Evolutionary conservation across 1,139 yeast genomes (phyloP), one percentile per base, ranked within the genome.

Genomic region (Saccharomyces hybrid): DNA sequence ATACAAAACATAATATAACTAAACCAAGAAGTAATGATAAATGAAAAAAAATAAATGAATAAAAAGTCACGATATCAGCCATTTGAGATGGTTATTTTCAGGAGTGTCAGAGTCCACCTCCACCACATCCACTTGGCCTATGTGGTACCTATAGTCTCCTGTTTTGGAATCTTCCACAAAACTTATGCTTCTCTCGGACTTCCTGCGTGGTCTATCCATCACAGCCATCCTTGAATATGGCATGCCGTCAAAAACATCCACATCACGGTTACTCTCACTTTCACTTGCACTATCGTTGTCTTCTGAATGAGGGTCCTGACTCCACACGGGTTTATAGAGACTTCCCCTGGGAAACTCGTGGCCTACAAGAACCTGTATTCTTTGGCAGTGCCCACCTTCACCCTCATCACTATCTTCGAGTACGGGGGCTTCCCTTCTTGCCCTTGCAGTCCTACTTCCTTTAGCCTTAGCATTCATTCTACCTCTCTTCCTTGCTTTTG

Each of bases 151-250:
- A 53, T 57, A 63, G 38, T 53, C 59, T 2, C 70, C 70, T 32
- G 59, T 63, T 51, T 65, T 63, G 2, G 66, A 61, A 52, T 66
- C 68, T 2, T 63, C 59, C n/a, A 56, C 59, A 38, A 64, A 62
- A 47, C 68, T 64, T 23, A 66, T 61, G 48, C 64, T 59, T 23
- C 64, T 57, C 30, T 59, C 62, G 1, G 70, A 66, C 49, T 57
- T 63, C 49, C 70, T 57, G 50, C 68, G 58, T n/a, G 64, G 62
- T 47, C 61, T 61, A 20, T 38, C 44, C 26, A 38, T 20, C 5
- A 11, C n/a, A 4, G 44, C 44, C 25, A 16, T 8, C 11, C 4
- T 16, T 9, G 26, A 4, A 38, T 38, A 38, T 2, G 44, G 4
- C 25, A 13, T 20, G 25, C 11, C 25, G 11, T 13, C 44, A 20